Conservation (phyloP, 2,329 filamentous ascomycete genomes). For the Raffaelea deltoideospora region DNA sequence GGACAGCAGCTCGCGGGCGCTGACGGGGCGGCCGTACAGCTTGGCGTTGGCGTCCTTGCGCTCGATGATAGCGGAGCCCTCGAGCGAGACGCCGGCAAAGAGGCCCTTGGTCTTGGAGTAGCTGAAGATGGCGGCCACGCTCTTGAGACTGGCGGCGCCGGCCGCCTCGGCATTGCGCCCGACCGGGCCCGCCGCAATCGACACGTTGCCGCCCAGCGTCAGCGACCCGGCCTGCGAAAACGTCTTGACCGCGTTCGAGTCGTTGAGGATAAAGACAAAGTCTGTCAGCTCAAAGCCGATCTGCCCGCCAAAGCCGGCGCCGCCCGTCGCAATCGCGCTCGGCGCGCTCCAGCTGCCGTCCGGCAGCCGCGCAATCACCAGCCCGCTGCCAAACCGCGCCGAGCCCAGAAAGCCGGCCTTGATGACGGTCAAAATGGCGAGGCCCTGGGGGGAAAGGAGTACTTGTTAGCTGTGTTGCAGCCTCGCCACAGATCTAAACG, state of each 20-base stretch:
- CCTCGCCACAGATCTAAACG: neutral
- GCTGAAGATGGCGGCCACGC: constrained; percentile 83
- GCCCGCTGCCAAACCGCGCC: constrained; percentile 64
- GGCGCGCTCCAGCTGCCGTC: constrained; percentile 72
- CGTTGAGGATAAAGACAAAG: constrained; percentile 98
- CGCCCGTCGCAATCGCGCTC: constrained; percentile 65
- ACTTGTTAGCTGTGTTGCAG: neutral
- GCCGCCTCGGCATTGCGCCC: constrained; percentile 93
- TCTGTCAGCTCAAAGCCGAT: constrained; percentile 80
- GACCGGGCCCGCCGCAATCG: constrained; percentile 83
- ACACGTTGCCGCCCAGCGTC: constrained; percentile 91
- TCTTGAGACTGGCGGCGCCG: constrained; percentile 77
- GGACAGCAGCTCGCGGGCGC: constrained; percentile 66
- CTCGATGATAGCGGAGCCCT: constrained; percentile 87
- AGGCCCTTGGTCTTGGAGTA: constrained; percentile 97
- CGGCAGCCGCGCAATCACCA: constrained; percentile 64
- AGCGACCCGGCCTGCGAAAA: constrained; percentile 87
- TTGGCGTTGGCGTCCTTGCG: constrained; percentile 94
- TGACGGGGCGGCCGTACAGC: constrained; percentile 72
- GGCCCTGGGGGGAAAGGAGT: constrained; percentile 37
- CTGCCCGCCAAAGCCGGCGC: constrained; percentile 72
- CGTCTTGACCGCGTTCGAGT: constrained; percentile 73
- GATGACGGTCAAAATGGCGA: constrained; percentile 73
- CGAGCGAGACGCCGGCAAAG: constrained; percentile 88
- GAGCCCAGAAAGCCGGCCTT: constrained; percentile 79